Evolutionary conservation across 345 rosid species (phyloP), one percentile per base, ranked within the genome.

Genomic region (Sonneratia caseolaris): DNA sequence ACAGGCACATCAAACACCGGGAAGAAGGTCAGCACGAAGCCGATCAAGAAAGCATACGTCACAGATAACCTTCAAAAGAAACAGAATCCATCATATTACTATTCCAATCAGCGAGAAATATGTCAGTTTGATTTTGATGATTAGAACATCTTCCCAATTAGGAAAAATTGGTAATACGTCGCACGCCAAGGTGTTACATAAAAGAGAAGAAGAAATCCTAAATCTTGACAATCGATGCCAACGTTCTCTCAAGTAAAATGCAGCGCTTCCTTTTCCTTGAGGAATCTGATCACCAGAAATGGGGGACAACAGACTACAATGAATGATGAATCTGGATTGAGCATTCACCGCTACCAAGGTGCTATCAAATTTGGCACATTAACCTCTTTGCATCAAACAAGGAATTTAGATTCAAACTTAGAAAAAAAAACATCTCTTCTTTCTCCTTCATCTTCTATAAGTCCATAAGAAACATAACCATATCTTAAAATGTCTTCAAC

Each of bases 1-100:
- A 95, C 97, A 74, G 99, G 97, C 37, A 91, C 93, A 64, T 90
- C 93, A 76, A 95, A 92, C 9, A 74, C 84, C 0, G 78, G 77
- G 78, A 90, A 91, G 85, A 95, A 95, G 61, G 97, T 95, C 92
- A 84, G 78, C 66, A 78, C 65, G 68, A 95, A 90, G 13, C 92
- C 97, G 24, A 95, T 83, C 77, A 83, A 78, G 69, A 89, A 90
- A 9, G 97, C 97, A 81, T 84, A 84, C 2, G 85, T 79, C 45
- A 90, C 80, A 51, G 95, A 82, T 83, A 91, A 86, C 99, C 92
- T 71, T 77, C 79, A 68, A 37, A 14, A 51, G 64, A 32, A 21
- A 69, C 15, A 74, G 19, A 62, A 62, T 8, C 37, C 59, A 18
- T 53, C 7, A 19, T 16, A 7, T 18, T 6, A 53, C 22, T 53